Base-by-base conservation (phyloP, 2,329 filamentous ascomycete species). In the Penicillium paneum region DNA sequence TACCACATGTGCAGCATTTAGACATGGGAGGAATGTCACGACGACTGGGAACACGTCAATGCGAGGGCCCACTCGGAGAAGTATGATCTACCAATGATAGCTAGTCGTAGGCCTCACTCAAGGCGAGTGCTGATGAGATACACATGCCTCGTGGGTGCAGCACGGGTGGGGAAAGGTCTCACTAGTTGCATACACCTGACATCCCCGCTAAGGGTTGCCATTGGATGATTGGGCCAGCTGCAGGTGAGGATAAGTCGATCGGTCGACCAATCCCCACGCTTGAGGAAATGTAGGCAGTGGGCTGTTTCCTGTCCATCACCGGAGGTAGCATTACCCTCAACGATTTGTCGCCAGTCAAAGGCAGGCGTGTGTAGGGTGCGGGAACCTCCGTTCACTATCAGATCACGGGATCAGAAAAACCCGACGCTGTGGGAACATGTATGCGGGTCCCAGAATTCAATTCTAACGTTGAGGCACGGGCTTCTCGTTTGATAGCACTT, bases 401-500 rank as follows among this genome's bases (percentile, higher is more conserved):
- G 62, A 68, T 74, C 73, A 75, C 72, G 71, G 69, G 73, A 75
- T 64, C 60, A 61, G 56, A 66, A 54, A 59, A 64, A 66, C 70
- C 72, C 72, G 65, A 60, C 62, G 60, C 63, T 57, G 61, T 71
- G 73, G 63, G 71, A 67, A 60, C 61, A 54, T 64, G 62, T 64
- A 71, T 66, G 67, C 67, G 68, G 67, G 71, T 68, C 66, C 54
- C 42, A 54, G 57, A 74, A 72, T 72, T 61, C 69, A 73, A 74
- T 69, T 71, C 66, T 62, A 72, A 74, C 71, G 68, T 75, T 70
- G 59, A 60, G 57, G 52, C 36, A 62, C 32, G 42, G 42, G 26
- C 45, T 52, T 43, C 36, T 38, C 34, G 45, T 26, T 50, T 35
- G 34, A 57, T 45, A 29, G 36, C 52, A 51, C 43, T 34, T 28